Base-by-base conservation (phyloP, 192 early-diverging fungal species). In the Geosiphon pyriformis region DNA sequence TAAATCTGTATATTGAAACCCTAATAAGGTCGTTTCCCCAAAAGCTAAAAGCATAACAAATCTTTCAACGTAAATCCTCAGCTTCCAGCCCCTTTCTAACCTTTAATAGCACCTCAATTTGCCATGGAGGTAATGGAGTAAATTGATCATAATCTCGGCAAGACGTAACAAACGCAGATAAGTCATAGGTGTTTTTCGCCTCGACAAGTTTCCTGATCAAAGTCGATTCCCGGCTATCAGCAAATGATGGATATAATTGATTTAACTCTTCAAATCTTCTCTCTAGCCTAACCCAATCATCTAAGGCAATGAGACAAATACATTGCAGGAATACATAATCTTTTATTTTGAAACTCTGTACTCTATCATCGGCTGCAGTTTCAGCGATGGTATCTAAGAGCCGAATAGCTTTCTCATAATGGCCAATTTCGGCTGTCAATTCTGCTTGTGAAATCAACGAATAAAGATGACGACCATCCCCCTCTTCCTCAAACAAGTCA, bases 401-500 rank as follows among this genome's bases (percentile, higher is more conserved):
- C 42, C 4, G 3, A 12, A 66, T 66, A 32, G 52, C 51, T 56
- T 66, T 12, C 4, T 66, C 64, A 46, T 56, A 66, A 15, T 55
- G 30, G n/a, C 64, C 64, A 35, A 66, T 26, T 47, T 66, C 64
- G 20, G 53, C 64, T 12, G 37, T 25, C 30, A 66, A 54, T 54
- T 66, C 64, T 4, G 53, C 33, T 66, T 66, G 64, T n/a, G 64
- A 66, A 6, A 46, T 66, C 33, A 66, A n/a, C 30, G 64, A 56
- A 55, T 42, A 66, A 8, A 66, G 18, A n/a, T 56, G 47, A 56
- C 64, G 64, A 17, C 64, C 55, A 56, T 59, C 27, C 7, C 56
- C 33, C 32, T 33, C 76, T 7, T 37, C 66, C 46, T 70, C 64
- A 49, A 32, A 78, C 4, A 78, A 56, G 15, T 74, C 72, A 0